Evolutionary conservation across 2,329 filamentous ascomycete species (phyloP).

Genomic region (Botrytis aclada): DNA sequence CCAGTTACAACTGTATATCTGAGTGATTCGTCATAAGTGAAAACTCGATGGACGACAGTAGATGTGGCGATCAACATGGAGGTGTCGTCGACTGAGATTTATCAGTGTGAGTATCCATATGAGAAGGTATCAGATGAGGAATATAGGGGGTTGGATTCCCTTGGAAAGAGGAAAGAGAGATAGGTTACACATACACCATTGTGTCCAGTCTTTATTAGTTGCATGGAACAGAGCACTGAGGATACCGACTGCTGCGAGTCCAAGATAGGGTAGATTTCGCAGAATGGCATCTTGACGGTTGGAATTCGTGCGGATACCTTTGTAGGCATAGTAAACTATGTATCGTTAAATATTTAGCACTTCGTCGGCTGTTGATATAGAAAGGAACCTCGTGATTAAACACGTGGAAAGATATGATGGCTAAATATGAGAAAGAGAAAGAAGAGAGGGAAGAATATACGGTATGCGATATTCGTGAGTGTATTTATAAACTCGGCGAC

Average conservation of each 20-base stretch:
- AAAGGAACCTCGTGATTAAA: not conserved
- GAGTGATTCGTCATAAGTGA: conserved; percentile 44
- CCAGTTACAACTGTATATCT: conserved; percentile 47
- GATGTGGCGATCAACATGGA: conserved; percentile 56
- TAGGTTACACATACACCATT: conserved; percentile 41
- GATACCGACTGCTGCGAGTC: conserved; percentile 44
- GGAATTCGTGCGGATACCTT: conserved; percentile 34
- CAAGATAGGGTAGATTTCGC: conserved; percentile 42
- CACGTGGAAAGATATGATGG: conserved; percentile 13
- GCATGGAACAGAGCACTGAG: conserved; percentile 44
- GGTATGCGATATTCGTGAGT: conserved; percentile 49
- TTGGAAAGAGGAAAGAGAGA: not conserved
- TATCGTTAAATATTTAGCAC: not conserved
- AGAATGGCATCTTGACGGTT: conserved; percentile 34
- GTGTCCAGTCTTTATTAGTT: conserved; percentile 45
- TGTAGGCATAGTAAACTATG: conserved; percentile 34
- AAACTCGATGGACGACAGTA: conserved; percentile 50
- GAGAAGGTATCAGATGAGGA: not conserved
- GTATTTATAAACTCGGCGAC: conserved; percentile 54
- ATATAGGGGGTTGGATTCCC: not conserved
- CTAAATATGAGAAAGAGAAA: not conserved
- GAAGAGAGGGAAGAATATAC: conserved; percentile 37
- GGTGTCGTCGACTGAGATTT: conserved; percentile 49
- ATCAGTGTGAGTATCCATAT: conserved; percentile 37
- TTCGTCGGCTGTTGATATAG: not conserved